phyloP scores from a whole-genome alignment of 2,329 filamentous ascomycete genomes.

The Diaporthe eres region DNA sequence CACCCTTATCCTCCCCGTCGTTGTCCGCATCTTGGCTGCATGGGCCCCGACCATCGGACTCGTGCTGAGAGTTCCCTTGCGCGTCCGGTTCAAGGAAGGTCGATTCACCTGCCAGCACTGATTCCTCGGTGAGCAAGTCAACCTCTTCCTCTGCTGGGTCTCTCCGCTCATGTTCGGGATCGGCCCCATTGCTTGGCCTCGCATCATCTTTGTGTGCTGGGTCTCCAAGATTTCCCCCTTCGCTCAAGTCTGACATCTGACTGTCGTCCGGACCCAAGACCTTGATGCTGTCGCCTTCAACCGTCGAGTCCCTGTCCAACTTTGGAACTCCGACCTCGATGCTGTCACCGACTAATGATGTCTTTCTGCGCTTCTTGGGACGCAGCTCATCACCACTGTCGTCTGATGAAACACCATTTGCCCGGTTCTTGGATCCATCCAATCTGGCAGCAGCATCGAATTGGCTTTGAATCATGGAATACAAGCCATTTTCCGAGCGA shows the following conservation, averaged over 20 bases:
- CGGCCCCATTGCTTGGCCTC: not conserved
- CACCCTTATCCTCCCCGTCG: not conserved
- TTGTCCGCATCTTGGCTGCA: not conserved
- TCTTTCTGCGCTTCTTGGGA: constrained; percentile 45
- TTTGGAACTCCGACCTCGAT: constrained; percentile 37
- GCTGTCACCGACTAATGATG: constrained; percentile 37
- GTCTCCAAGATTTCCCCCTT: not conserved
- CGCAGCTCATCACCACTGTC: constrained; percentile 47
- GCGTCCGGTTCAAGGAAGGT: not conserved
- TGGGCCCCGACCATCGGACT: not conserved
- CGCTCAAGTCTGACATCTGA: not conserved
- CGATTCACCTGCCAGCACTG: constrained; percentile 24
- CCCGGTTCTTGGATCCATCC: constrained; percentile 48
- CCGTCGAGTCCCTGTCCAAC: not conserved
- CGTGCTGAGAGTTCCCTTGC: not conserved
- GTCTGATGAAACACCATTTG: constrained; percentile 49
- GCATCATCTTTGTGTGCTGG: not conserved
- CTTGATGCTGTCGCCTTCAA: constrained; percentile 15
- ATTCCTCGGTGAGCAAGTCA: constrained; percentile 32
- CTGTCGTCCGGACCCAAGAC: not conserved
- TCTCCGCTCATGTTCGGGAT: not conserved
- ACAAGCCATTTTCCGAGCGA: constrained; percentile 79
- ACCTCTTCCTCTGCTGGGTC: constrained; percentile 34
- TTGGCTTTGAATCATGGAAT: constrained; percentile 79
- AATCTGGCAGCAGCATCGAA: constrained; percentile 68